Base-by-base conservation (phyloP, 176 grass and related monocot species). In the Eleusine coracana region DNA sequence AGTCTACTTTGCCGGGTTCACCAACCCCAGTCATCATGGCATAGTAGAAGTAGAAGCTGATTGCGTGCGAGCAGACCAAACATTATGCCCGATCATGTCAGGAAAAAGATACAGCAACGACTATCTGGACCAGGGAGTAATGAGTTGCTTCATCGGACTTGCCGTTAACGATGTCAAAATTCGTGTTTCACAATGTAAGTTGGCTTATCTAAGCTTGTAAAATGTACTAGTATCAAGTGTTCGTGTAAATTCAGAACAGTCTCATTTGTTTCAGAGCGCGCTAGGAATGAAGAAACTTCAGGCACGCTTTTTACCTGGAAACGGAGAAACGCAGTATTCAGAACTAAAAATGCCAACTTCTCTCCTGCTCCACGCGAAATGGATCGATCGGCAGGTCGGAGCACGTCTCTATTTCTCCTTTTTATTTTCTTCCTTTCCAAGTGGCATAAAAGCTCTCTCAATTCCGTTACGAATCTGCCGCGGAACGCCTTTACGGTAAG, bases 21-120 rank as follows among this genome's bases (percentile, higher is more conserved):
- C 77, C 87, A 78, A 74, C 83, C 79, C 6, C 49, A 34, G 82
- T 78, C 67, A 86, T 83, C 67, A 82, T 73, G 29, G 60, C 62
- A 28, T 50, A 28, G 62, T 51, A 10, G 62, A 39, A 28, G 62
- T 51, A 10, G 62, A 39, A 3, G 38, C 51, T 37, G 36, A 60
- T 83, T 69, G 79, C 88, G 79, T 90, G 74, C 79, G 52, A 41
- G 84, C 74, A 83, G 84, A 49, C 79, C 79, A 86, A 90, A 73
- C 88, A 90, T 83, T 31, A 86, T 79, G 79, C 9, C 17, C 5
- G 21, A 78, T 86, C 78, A 73, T 90, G 73, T 10, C 42, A 1
- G 7, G 46, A 34, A 28, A 76, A 39, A 55, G 66, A 51, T 49
- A 12, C 44, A 15, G 44, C 65, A 50, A 40, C 63, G 25, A 37